phyloP scores from a whole-genome alignment of 176 grass and related monocot genomes.

The Typha latifolia region DNA sequence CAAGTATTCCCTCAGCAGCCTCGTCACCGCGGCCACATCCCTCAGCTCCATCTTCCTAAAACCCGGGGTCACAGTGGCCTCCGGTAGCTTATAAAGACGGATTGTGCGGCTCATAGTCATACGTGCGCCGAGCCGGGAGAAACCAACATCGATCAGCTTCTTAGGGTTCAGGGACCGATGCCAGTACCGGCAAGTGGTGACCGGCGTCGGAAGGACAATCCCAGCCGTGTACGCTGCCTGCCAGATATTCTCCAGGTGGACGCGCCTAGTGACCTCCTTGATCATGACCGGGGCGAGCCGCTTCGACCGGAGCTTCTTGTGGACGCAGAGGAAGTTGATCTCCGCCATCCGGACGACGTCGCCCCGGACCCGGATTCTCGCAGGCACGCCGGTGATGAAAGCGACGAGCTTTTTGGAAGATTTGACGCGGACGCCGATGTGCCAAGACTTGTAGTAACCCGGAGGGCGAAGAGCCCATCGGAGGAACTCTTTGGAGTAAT shows the following conservation, averaged over 20 bases:
- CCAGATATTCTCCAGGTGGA: slow-evolving; percentile 97
- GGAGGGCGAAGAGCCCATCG: slow-evolving; percentile 90
- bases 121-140: slow-evolving; percentile 72
- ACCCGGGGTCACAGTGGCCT: slow-evolving; percentile 62
- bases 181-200: slow-evolving; percentile 97
- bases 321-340: slow-evolving; percentile 99
- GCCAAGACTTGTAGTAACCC: slow-evolving; percentile 81
- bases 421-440: slow-evolving; percentile 96
- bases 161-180: slow-evolving; percentile 89
- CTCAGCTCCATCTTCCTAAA: slow-evolving; percentile 87
- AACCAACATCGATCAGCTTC: slow-evolving; percentile 95
- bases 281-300: slow-evolving; percentile 97
- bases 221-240: slow-evolving; percentile 97
- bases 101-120: slow-evolving; percentile 99
- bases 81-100: slow-evolving; percentile 88
- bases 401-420: slow-evolving; percentile 83
- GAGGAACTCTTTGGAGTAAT: slow-evolving; percentile 90
- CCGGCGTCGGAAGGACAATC: slow-evolving; percentile 78
- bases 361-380: slow-evolving; percentile 68
- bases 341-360: slow-evolving; percentile 91
- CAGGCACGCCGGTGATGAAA: slow-evolving; percentile 89
- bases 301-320: slow-evolving; percentile 99
- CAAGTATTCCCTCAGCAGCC: slow-evolving; percentile 70
- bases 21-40: slow-evolving; percentile 77
- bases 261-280: slow-evolving; percentile 87